These are phyloP conservation scores for Colletotrichum chrysophilum DNA, from an alignment of 2,329 filamentous ascomycete species.

Conservation along the genomic window DNA sequence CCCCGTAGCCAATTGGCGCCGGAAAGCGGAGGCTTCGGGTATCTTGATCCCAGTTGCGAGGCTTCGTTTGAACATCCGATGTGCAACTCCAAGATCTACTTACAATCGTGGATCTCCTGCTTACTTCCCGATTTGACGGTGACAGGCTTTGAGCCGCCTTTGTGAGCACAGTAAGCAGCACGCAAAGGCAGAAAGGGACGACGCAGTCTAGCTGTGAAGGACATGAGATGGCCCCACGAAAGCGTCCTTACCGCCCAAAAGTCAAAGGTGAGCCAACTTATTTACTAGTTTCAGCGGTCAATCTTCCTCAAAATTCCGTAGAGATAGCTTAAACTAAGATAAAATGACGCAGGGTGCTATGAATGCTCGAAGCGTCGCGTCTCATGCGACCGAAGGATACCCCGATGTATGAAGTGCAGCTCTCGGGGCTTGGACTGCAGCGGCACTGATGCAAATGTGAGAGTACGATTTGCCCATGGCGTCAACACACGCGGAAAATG, in stretches of 20 bases:
- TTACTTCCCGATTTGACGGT: neutral
- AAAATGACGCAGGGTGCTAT: neutral
- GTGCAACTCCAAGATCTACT: neutral
- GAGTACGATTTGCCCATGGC: neutral
- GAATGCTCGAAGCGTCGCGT: neutral
- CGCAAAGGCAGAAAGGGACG: neutral
- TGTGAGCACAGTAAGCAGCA: neutral
- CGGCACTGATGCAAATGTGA: neutral
- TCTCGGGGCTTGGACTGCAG: neutral
- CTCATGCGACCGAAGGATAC: neutral
- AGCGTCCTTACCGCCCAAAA: neutral
- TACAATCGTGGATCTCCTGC: neutral
- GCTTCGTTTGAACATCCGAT: neutral
- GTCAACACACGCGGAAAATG: neutral
- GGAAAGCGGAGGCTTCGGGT: neutral
- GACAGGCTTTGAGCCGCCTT: neutral
- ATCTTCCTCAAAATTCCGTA: neutral
- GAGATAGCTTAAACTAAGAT: neutral
- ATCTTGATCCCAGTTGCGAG: neutral
- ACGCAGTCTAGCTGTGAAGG: neutral
- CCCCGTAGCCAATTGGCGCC: neutral
- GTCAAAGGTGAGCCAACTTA: neutral
- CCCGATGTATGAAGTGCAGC: neutral
- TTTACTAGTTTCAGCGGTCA: fast-evolving
- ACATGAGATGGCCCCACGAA: neutral